Conservation (phyloP, 2,329 filamentous ascomycete genomes). For the Macrophomina pseudophaseolina region DNA sequence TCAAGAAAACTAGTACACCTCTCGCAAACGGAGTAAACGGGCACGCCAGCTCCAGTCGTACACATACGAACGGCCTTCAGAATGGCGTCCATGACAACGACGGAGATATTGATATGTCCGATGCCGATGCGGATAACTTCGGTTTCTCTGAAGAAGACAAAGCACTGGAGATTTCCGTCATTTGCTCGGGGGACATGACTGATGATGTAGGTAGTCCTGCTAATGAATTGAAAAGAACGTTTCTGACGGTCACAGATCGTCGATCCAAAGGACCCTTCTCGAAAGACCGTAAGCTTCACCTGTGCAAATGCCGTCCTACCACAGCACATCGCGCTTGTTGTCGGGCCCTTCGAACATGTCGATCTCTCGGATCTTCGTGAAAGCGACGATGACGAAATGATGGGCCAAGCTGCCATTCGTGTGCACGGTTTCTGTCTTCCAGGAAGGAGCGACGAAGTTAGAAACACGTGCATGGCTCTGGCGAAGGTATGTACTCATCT, state of each 20-base stretch:
- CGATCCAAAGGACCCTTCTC: constrained; percentile 76
- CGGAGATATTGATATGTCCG: constrained; percentile 40
- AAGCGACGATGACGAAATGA: constrained; percentile 87
- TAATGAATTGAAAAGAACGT: constrained; percentile 2
- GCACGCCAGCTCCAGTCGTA: constrained; percentile 32
- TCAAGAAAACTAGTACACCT: constrained; percentile 40
- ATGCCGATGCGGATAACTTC: constrained; percentile 45
- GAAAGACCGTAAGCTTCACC: constrained; percentile 87
- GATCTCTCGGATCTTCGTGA: constrained; percentile 88
- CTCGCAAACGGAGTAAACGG: constrained; percentile 38
- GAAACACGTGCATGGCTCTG: constrained; percentile 84
- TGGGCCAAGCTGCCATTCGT: constrained; percentile 85
- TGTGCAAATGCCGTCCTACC: constrained; percentile 63
- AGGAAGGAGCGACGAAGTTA: constrained; percentile 77
- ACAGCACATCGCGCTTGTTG: constrained; percentile 89
- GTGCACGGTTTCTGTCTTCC: constrained; percentile 92
- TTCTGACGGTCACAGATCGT: constrained; percentile 54
- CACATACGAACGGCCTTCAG: constrained; percentile 28
- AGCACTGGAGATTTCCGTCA: constrained; percentile 82
- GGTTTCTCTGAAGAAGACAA: constrained; percentile 77
- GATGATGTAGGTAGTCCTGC: constrained; percentile 65
- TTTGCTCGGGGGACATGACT: constrained; percentile 87
- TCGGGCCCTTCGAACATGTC: constrained; percentile 93
- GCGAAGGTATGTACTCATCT: constrained; percentile 52
- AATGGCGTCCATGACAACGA: constrained; percentile 35